Conservation (phyloP, 2,329 filamentous ascomycete species). For the Trichoderma sp. region DNA sequence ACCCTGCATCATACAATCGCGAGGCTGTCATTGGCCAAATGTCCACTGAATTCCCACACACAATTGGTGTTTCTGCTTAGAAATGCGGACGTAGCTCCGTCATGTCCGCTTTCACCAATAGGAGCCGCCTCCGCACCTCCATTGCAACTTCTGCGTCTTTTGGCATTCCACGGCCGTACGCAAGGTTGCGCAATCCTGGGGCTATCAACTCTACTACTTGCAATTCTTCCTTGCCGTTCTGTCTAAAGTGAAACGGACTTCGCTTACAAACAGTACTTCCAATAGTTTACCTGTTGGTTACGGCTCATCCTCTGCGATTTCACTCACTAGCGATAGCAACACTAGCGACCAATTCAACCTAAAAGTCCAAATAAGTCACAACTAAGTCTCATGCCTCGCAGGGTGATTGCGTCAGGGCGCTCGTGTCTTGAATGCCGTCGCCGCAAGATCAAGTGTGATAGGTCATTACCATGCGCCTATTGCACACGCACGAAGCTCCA, state of each 20-base stretch:
- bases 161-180: background rate
- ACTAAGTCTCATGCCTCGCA: conserved; percentile 9
- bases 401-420: conserved; percentile 12
- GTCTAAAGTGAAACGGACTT: background rate
- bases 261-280: no score
- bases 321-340: background rate
- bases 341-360: background rate
- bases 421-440: conserved; percentile 22
- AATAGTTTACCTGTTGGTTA: background rate
- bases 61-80: conserved; percentile 2
- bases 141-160: background rate
- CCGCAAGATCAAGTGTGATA: conserved; percentile 24
- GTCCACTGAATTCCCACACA: background rate
- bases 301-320: background rate
- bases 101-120: conserved; percentile 21
- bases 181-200: background rate
- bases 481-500: conserved; percentile 17
- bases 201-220: background rate
- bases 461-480: conserved; percentile 20
- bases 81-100: conserved; percentile 18
- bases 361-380: background rate
- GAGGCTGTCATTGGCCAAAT: background rate
- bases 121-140: background rate
- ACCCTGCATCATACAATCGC: background rate
- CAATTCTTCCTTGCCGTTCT: background rate